These are phyloP conservation scores for Pontederia paniculata DNA, from an alignment of 176 grass and related monocot species.

Conservation along the genomic window DNA sequence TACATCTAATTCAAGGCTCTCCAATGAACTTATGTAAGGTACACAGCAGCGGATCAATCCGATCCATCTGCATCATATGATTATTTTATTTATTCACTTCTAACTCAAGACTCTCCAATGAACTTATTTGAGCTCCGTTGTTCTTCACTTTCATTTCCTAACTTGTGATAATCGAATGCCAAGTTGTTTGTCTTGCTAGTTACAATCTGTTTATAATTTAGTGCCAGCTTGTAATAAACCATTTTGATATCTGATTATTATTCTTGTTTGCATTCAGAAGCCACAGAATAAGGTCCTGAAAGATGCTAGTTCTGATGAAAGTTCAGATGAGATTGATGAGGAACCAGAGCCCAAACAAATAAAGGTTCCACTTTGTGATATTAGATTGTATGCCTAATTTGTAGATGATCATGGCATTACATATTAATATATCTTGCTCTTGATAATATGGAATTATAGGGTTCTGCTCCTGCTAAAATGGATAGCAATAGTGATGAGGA, in stretches of 20 bases:
- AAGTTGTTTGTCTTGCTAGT: not conserved
- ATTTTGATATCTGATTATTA: not conserved
- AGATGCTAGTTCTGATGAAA: not conserved
- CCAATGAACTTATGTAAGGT: no score
- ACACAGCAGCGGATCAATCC: no score
- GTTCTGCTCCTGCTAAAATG: conserved; percentile 3
- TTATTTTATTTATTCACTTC: no score
- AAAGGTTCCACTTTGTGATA: not conserved
- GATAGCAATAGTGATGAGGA: conserved; percentile 7
- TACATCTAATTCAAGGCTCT: no score
- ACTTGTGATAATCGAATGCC: no score
- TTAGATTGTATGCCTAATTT: not conserved
- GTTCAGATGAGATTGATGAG: not conserved
- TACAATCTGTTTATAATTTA: no score
- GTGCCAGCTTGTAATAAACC: no score
- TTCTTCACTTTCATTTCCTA: no score
- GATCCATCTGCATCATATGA: no score
- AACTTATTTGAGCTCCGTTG: no score
- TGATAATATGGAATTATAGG: not conserved
- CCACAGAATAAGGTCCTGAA: not conserved
- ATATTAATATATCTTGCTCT: not conserved
- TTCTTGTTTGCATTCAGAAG: not conserved
- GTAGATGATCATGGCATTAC: not conserved
- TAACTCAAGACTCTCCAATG: no score
- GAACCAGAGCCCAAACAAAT: not conserved